Evolutionary conservation across 805 yeast genomes (phyloP).

Genomic region (Starmerella etchellsii): DNA sequence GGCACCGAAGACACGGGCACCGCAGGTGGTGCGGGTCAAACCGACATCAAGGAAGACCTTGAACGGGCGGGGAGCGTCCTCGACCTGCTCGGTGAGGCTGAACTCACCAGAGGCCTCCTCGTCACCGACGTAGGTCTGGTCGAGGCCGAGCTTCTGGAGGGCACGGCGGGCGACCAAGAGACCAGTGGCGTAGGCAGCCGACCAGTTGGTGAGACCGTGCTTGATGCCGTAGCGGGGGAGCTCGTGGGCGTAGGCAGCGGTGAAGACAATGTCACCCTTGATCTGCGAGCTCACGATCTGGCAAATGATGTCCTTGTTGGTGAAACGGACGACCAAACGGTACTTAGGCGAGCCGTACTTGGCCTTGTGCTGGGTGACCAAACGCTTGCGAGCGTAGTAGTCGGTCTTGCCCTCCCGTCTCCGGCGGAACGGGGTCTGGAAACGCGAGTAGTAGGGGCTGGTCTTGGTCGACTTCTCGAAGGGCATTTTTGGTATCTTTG

Average conservation of each 20-base stretch:
- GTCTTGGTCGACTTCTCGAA: conserved; percentile 62
- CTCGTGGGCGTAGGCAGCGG: conserved; percentile 98
- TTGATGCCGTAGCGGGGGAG: conserved; percentile 94
- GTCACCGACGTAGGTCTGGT: conserved; percentile 96
- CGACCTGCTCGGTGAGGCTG: conserved; percentile 97
- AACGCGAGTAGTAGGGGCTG: conserved; percentile 96
- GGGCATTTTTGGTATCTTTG: conserved; percentile 40
- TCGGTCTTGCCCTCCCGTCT: conserved; percentile 99
- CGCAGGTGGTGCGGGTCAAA: conserved; percentile 99
- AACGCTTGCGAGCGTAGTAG: conserved; percentile 99
- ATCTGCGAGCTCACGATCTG: conserved; percentile 94
- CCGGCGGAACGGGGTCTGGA: conserved; percentile 99
- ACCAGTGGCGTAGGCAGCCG: conserved; percentile 99
- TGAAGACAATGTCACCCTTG: conserved; percentile 89
- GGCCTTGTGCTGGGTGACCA: conserved; percentile 99
- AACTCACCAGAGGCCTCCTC: conserved; percentile 99
- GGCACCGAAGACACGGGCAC: conserved; percentile 99
- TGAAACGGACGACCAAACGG: conserved; percentile 98
- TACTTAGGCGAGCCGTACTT: conserved; percentile 99
- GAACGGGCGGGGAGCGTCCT: conserved; percentile 99
- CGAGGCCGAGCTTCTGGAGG: conserved; percentile 92
- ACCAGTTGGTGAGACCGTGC: conserved; percentile 99
- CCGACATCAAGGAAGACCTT: conserved; percentile 98
- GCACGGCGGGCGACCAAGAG: conserved; percentile 98
- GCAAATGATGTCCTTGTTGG: conserved; percentile 98